Evolutionary conservation across 2,329 filamentous ascomycete genomes (phyloP), one percentile per base, ranked within the genome.

Genomic region (Fusarium verrucosum): DNA sequence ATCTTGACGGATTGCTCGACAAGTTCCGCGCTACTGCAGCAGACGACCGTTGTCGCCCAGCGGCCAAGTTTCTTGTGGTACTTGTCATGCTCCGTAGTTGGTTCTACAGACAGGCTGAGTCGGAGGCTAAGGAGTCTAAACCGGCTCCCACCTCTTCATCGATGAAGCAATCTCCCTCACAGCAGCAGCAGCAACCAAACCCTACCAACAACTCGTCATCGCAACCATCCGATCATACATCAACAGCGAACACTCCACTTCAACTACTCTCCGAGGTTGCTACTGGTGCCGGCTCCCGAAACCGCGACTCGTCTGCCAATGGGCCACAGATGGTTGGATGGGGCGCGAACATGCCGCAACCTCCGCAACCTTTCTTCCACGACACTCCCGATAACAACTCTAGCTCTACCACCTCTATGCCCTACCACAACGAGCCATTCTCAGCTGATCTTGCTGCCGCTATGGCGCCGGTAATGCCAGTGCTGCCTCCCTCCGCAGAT

Each of bases 51-150:
- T 91, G 86, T 40, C 82, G 88, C 2, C 87, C 89, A 0, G 86
- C 89, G 0, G 81, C 83, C 45, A 92, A 92, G 74, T 93, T 93
- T 63, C 80, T 90, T 4, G 82, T 91, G 57, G 87, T 92, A 7
- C 78, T 93, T 10, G 80, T 84, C 45, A 89, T 92, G 87, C 77
- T 94, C 23, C 85, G 86, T 37, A 85, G 82, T 23, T 92, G 90
- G 89, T 91, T 90, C 72, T 74, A 84, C 70, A 80, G 86, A 65
- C 81, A 84, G 57, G 76, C 74, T 47, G 77, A 79, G 54, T 66
- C 59, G 22, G 66, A 63, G 16, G 25, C 37, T 42, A 71, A 69
- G 36, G 65, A 60, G 37, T 47, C 40, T 6, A 49, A 53, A 19
- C 22, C 44, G 8, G 49, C 47, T 46, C 59, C 41, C 20, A 46